These are phyloP conservation scores for Cladosporium sp. DNA, from an alignment of 2,329 filamentous ascomycete species.

Conservation along the genomic window DNA sequence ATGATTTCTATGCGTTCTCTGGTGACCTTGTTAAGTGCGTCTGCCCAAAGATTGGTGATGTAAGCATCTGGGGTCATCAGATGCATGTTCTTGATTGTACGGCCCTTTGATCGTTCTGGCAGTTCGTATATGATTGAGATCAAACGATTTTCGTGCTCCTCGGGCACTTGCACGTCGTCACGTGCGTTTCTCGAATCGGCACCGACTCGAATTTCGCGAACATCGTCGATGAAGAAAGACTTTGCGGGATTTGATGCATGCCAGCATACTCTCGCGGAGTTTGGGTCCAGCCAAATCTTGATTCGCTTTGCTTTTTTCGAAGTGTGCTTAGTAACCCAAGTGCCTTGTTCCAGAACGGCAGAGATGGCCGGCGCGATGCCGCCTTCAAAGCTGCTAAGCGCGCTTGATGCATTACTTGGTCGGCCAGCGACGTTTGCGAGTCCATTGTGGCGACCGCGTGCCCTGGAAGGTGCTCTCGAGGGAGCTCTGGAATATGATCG, in stretches of 20 bases:
- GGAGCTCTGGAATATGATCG: conserved; percentile 20
- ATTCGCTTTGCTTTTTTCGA: conserved; percentile 76
- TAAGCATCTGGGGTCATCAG: conserved; percentile 75
- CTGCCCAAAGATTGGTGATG: conserved; percentile 76
- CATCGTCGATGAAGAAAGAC: conserved; percentile 90
- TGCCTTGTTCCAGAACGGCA: conserved; percentile 74
- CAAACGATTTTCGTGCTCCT: conserved; percentile 69
- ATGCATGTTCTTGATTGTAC: conserved; percentile 75
- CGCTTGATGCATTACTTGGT: conserved; percentile 34
- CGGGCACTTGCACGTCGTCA: conserved; percentile 73
- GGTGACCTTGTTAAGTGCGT: conserved; percentile 78
- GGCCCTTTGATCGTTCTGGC: conserved; percentile 72
- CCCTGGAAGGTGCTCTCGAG: conserved; percentile 23
- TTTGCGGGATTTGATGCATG: conserved; percentile 76
- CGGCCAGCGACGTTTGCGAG: conserved; percentile 43
- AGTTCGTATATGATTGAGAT: conserved; percentile 88
- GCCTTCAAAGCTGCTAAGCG: conserved; percentile 39
- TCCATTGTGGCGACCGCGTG: conserved; percentile 37
- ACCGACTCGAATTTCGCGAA: conserved; percentile 83
- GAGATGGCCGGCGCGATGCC: conserved; percentile 72
- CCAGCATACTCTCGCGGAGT: conserved; percentile 86
- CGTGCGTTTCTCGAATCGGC: conserved; percentile 85
- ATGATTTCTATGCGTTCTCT: conserved; percentile 87
- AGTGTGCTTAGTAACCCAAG: conserved; percentile 76
- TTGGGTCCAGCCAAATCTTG: conserved; percentile 75